Conservation (phyloP, 805 yeast genomes). For the Nakazawaea wickerhamii region DNA sequence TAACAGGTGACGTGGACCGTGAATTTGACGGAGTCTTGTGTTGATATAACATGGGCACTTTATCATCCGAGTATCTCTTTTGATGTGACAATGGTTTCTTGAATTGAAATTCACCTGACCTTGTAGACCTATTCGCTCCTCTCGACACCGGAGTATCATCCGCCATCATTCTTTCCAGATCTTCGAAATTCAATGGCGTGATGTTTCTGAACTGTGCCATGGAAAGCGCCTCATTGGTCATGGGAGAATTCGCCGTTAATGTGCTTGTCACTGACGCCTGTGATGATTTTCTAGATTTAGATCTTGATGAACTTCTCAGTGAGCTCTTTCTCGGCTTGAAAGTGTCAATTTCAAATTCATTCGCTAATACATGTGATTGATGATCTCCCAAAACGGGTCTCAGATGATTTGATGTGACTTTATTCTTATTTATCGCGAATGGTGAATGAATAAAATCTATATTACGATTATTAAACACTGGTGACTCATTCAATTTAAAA, state of each 20-base stretch:
- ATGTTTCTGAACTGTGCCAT: conserved; percentile 8
- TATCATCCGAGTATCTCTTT: conserved; percentile 7
- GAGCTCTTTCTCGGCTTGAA: neutral
- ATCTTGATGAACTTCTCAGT: neutral
- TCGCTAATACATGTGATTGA: neutral
- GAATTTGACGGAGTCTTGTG: conserved; percentile 9
- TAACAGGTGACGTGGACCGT: conserved; percentile 10
- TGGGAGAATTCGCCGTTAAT: neutral
- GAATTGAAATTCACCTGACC: conserved; percentile 6
- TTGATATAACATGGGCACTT: conserved; percentile 1
- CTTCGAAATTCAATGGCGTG: conserved; percentile 12
- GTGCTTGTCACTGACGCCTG: neutral
- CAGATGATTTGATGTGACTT: no score
- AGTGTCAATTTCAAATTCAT: neutral
- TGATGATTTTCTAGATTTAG: conserved; percentile 3
- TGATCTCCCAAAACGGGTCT: no score
- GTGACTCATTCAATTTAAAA: conserved; percentile 6
- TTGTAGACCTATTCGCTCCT: neutral
- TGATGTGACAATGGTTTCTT: conserved; percentile 10
- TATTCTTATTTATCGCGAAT: conserved; percentile 3
- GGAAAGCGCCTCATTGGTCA: neutral
- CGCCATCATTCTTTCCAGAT: conserved; percentile 4
- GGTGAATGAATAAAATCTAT: conserved; percentile 10
- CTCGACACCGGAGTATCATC: conserved; percentile 11
- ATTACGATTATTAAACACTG: neutral